These are phyloP conservation scores for Russula griseocarnosa DNA, from an alignment of 768 basidiomycete species.

Conservation along the genomic window DNA sequence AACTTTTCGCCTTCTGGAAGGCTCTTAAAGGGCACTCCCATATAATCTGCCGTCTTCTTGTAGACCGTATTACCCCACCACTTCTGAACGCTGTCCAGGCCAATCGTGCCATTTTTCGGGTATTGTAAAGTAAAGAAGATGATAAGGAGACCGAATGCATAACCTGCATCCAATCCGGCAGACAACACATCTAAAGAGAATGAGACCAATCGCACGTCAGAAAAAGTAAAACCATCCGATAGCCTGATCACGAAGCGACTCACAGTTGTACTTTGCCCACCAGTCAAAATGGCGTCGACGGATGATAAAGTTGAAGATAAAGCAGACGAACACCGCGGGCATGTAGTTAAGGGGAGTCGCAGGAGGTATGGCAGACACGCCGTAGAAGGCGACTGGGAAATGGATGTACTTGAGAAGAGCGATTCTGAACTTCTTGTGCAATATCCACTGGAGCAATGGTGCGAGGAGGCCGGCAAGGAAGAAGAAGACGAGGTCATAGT, in stretches of 20 bases:
- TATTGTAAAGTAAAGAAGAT: no score
- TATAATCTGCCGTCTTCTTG: no score
- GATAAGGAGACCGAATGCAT: no score
- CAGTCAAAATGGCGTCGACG: constrained; percentile 38
- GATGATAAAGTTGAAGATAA: constrained; percentile 39
- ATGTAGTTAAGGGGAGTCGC: constrained; percentile 30
- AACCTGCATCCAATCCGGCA: no score
- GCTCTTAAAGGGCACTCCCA: no score
- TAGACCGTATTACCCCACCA: no score
- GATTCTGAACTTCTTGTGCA: constrained; percentile 32
- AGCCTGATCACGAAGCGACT: constrained; percentile 1
- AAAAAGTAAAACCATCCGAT: constrained; percentile 30
- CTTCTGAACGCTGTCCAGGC: no score
- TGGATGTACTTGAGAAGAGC: constrained; percentile 54
- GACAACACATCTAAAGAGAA: no score
- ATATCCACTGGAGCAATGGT: constrained; percentile 52
- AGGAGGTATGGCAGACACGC: constrained; percentile 25
- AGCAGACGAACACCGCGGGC: constrained; percentile 38
- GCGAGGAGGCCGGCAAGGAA: constrained; percentile 71
- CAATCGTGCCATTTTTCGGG: no score
- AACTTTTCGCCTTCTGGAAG: no score
- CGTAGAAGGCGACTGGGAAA: constrained; percentile 43
- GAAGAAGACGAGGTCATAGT: constrained; percentile 50
- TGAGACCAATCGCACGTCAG: no score
- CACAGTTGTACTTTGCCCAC: constrained; percentile 42